Conservation (phyloP, 345 rosid genomes). For the Gossypioides kirkii region DNA sequence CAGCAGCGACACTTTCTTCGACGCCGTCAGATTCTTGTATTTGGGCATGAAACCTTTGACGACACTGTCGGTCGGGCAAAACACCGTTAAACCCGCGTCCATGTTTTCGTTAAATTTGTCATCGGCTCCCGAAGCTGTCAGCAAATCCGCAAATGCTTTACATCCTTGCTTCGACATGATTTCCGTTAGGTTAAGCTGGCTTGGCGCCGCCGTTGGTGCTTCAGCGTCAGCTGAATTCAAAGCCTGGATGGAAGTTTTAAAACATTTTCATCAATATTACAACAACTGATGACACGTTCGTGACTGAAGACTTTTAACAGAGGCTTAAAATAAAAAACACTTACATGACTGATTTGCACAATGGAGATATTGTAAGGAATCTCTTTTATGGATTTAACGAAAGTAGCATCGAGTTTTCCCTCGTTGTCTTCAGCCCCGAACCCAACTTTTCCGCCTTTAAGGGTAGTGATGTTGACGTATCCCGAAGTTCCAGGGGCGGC, state of each 20-base stretch:
- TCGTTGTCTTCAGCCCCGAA: slow-evolving; percentile 57
- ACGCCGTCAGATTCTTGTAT: slow-evolving; percentile 63
- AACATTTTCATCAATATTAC: neutral
- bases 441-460: slow-evolving; percentile 83
- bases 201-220: slow-evolving; percentile 79
- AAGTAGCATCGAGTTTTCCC: slow-evolving; percentile 47
- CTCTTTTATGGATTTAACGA: slow-evolving; percentile 71
- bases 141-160: slow-evolving; percentile 63
- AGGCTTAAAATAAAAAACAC: neutral
- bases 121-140: slow-evolving; percentile 55
- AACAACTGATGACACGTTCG: too few relatives aligned
- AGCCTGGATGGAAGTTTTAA: slow-evolving; percentile 12
- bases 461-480: slow-evolving; percentile 70
- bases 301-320: neutral
- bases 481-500: slow-evolving; percentile 81
- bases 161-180: slow-evolving; percentile 80
- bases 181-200: slow-evolving; percentile 50
- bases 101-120: slow-evolving; percentile 59
- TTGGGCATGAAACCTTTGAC: slow-evolving; percentile 57
- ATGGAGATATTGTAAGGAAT: slow-evolving; percentile 76
- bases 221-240: slow-evolving; percentile 74
- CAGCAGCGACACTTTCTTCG: slow-evolving; percentile 58
- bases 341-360: slow-evolving; percentile 63
- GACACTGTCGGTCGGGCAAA: slow-evolving; percentile 68
- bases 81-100: slow-evolving; percentile 85